Evolutionary conservation across 2,329 filamentous ascomycete species (phyloP), one percentile per base, ranked within the genome.

Genomic region (Fusarium sp.): DNA sequence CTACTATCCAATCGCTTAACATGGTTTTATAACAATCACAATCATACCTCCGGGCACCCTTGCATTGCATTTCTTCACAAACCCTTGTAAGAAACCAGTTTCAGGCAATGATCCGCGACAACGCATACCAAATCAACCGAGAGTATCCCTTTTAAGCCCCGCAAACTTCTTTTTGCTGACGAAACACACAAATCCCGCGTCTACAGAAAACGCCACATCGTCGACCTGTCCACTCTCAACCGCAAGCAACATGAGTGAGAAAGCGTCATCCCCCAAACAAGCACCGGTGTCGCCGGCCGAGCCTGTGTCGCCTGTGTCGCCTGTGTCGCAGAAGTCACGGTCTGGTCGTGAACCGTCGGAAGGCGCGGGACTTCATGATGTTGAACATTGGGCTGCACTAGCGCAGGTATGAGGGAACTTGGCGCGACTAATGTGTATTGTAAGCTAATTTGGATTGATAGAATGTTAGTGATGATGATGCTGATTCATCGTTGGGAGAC

Each of bases 401-500:
- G 58, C 51, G 0, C 39, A 63, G 6, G 60, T 51, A 14, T 37
- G 6, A 33, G 7, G 10, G 33, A 14, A 3, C 14, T 24, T 7
- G 4, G 17, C 17, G 8, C 1, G 14, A 17, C 9, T 10, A 26
- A 15, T 5, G n/a, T 14, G 9, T n/a, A 4, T 30, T 4, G 2
- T 20, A 17, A 28, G 5, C 22, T 56, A 9, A 56, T 3, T 10
- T 1, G 0, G 20, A 5, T 22, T 5, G 1, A 5, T 11, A 54
- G 22, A 48, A 65, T 8, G 15, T 33, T 11, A 17, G 32, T 4
- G 24, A 33, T 9, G 6, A 35, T 9, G 64, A 68, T 22, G 24
- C 20, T 11, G 64, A 67, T 26, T 67, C 64, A 3, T 24, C 52
- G 5, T 41, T 65, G 26, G 53, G 59, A 1, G 39, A 44, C 3